Base-by-base conservation (phyloP, 2,329 filamentous ascomycete genomes). In the Dichotomopilus funicola region DNA sequence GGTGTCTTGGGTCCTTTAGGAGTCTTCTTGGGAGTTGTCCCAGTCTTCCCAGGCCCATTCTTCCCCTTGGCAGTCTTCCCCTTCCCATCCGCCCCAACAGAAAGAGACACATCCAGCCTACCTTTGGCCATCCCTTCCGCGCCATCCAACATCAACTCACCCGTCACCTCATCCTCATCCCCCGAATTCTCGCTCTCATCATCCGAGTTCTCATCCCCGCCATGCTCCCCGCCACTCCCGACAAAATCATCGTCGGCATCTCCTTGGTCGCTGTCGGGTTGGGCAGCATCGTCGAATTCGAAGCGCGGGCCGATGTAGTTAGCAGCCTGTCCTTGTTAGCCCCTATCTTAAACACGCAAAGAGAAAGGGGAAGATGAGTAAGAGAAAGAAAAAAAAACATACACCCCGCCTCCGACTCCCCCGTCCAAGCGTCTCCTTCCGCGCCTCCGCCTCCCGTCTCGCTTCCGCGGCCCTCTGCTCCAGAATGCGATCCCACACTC, bases 401-500 rank as follows among this genome's bases (percentile, higher is more conserved):
- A 81, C 78, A 62, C 76, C 74, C 58, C 87, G 82, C 61, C 85
- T 84, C 62, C 94, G 82, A 61, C 89, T 89, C 41, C 94, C 94
- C 57, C 94, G 83, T 9, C 94, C 94, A 48, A 96, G 82, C n/a
- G 82, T 82, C 68, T 95, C 83, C 49, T 84, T 78, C 56, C 85
- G 83, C 12, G 75, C 77, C 37, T 84, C 84, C 6, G 85, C 83
- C 64, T 91, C 85, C 54, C 83, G 82, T n/a, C 82, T 79, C 2
- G 91, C 91, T 53, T 87, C 83, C 43, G 82, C 83, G 69, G 95
- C 89, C 60, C 94, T 85, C 67, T 95, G 82, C 52, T 85, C 83
- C 38, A 99, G 76, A 57, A 99, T 96, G 63, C 86, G 86, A 53
- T 95, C 91, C 95, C 95, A 99, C 0, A 95, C 82, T 38, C 83